These are phyloP conservation scores for Kodamaea nitidulidarum DNA, from an alignment of 805 yeast genomes.

Conservation along the genomic window DNA sequence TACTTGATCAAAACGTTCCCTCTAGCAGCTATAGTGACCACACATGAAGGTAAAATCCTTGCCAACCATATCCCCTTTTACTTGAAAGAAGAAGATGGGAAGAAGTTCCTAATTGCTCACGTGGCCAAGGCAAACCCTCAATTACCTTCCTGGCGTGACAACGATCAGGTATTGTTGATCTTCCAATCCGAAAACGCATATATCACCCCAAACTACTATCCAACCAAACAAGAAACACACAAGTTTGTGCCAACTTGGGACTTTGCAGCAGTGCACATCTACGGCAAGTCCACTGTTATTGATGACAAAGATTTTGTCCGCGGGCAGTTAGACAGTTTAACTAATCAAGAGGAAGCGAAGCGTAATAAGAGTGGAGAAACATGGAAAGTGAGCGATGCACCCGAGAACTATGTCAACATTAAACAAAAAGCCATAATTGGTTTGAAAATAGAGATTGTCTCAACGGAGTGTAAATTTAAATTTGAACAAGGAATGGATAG, in stretches of 20 bases:
- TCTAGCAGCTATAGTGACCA: constrained; percentile 48
- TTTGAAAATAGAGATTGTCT: constrained; percentile 46
- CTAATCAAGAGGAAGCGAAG: constrained; percentile 44
- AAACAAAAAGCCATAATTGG: constrained; percentile 53
- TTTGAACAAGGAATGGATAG: constrained; percentile 48
- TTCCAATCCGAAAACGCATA: constrained; percentile 53
- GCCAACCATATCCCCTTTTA: constrained; percentile 59
- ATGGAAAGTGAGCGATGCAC: constrained; percentile 61
- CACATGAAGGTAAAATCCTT: constrained; percentile 36
- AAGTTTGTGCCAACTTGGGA: constrained; percentile 73
- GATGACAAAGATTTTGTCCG: constrained; percentile 46
- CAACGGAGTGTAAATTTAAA: constrained; percentile 52
- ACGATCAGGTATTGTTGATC: constrained; percentile 43
- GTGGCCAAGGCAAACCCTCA: constrained; percentile 52
- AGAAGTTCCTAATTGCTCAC: constrained; percentile 48
- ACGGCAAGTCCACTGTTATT: constrained; percentile 46
- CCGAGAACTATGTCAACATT: constrained; percentile 37
- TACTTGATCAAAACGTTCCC: constrained; percentile 46
- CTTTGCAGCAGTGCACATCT: constrained; percentile 52
- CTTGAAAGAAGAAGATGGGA: constrained; percentile 34
- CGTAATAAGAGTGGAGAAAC: constrained; percentile 25
- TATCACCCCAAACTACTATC: constrained; percentile 58
- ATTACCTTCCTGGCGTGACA: constrained; percentile 34
- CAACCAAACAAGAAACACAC: constrained; percentile 51
- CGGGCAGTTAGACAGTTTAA: constrained; percentile 40